Base-by-base conservation (phyloP, 768 basidiomycete species). In the Multifurca ochricompacta region DNA sequence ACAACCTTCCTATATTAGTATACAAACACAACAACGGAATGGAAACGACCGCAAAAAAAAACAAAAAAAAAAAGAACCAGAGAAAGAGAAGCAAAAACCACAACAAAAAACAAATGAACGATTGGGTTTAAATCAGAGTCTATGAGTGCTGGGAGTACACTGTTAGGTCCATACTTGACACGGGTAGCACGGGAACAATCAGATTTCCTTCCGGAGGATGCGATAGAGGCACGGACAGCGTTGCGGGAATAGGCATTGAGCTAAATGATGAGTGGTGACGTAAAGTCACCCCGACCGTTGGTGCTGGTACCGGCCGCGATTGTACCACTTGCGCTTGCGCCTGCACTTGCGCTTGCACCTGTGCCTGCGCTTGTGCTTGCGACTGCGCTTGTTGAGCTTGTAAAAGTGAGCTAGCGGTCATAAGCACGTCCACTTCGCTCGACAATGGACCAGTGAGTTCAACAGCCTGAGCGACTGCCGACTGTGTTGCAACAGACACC, bases 391-490 rank as follows among this genome's bases (percentile, higher is more conserved):
- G 70, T 53, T 77, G 74, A 46, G 76, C 75, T 55, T 75, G 74
- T 25, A 77, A 71, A 48, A 80, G 69, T 40, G 75, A 72, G 58
- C 70, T 74, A 36, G 87, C 86, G 3, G 86, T 82, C 63, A 85
- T 81, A 63, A 90, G 75, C 60, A 90, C 86, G 62, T 90, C 87
- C 48, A 91, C 83, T 63, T 88, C 88, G 50, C 81, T 87, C 32
- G 85, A 85, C 37, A 77, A 68, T 14, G 81, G 79, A 28, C 86
- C 85, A 36, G 81, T 81, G 65, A 83, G 79, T 64, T 84, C 85
- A 35, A 91, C 87, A 35, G 89, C 89, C 64, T 83, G 80, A 31
- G 87, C 90, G 56, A 91, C 87, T 18, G 87, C 89, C 14, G 83
- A 78, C 64, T 88, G 83, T 23, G 89, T 79, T 44, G 77, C 78